Conservation (phyloP, 805 yeast species). For the Candida insectorum region DNA sequence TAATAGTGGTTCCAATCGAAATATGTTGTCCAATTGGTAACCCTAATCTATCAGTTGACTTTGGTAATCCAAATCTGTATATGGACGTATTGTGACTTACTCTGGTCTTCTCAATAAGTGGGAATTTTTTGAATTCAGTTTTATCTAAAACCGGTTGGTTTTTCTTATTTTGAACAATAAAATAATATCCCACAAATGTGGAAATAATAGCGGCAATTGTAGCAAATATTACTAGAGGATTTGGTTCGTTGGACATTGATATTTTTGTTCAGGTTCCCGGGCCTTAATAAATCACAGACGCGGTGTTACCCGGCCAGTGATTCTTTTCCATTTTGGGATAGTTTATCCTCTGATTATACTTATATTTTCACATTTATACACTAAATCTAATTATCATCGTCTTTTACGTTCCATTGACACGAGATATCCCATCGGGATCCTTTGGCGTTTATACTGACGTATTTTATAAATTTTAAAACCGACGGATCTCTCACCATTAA, state of each 20-base stretch:
- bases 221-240: constrained; percentile 38
- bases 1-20: constrained; percentile 68
- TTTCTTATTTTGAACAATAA: constrained; percentile 30
- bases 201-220: constrained; percentile 37
- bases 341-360: too few species aligned
- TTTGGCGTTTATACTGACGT: constrained; percentile 81
- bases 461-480: constrained; percentile 89
- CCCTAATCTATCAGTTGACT: constrained; percentile 70
- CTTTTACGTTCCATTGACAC: constrained; percentile 73
- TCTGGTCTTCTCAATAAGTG: constrained; percentile 70
- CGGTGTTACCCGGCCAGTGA: constrained; percentile 2
- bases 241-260: too few species aligned
- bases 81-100: constrained; percentile 79
- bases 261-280: constrained; percentile 15
- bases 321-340: neutral
- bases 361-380: neutral
- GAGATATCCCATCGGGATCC: constrained; percentile 92
- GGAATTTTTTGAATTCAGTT: constrained; percentile 72
- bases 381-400: constrained; percentile 12
- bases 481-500: constrained; percentile 79
- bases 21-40: constrained; percentile 95
- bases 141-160: constrained; percentile 56
- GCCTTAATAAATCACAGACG: neutral
- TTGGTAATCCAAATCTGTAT: constrained; percentile 81
- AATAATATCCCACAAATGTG: constrained; percentile 31